Evolutionary conservation across 2,329 filamentous ascomycete genomes (phyloP).

Genomic region (Colletotrichum truncatum): DNA sequence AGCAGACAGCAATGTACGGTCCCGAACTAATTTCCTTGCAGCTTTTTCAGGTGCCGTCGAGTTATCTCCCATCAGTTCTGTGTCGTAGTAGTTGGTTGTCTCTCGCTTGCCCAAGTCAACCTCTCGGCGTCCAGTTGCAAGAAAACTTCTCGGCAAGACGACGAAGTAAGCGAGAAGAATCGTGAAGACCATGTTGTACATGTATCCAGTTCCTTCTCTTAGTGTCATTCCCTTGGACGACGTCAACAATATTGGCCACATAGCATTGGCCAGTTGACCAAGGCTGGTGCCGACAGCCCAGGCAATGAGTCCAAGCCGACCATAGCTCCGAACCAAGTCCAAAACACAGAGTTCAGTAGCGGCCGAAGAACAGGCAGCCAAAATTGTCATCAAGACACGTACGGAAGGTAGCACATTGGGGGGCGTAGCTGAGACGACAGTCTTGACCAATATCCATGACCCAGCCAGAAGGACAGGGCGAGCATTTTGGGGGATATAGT

Average conservation of each 20-base stretch:
- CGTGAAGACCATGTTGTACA: slow-evolving; percentile 37
- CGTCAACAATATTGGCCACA: slow-evolving; percentile 40
- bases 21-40: slow-evolving; percentile 22
- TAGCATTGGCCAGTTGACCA: slow-evolving; percentile 38
- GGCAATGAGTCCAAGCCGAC: slow-evolving; percentile 41
- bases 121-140: slow-evolving; percentile 28
- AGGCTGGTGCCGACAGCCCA: slow-evolving; percentile 46
- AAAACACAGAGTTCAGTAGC: slow-evolving; percentile 43
- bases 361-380: slow-evolving; percentile 40
- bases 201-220: slow-evolving; percentile 38
- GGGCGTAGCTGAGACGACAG: slow-evolving; percentile 39
- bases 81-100: not conserved
- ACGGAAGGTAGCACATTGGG: slow-evolving; percentile 44
- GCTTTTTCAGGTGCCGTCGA: not conserved
- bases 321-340: slow-evolving; percentile 40
- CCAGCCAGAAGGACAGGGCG: slow-evolving; percentile 37
- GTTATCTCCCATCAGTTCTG: not conserved
- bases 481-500: slow-evolving; percentile 36
- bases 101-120: slow-evolving; percentile 31
- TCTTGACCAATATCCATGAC: slow-evolving; percentile 39
- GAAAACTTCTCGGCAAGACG: no score
- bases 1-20: slow-evolving; percentile 27
- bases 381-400: slow-evolving; percentile 38
- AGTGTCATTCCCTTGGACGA: slow-evolving; percentile 37
- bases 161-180: slow-evolving; percentile 39